Evolutionary conservation across 768 basidiomycete species (phyloP).

Genomic region (Amylocystis lapponica): DNA sequence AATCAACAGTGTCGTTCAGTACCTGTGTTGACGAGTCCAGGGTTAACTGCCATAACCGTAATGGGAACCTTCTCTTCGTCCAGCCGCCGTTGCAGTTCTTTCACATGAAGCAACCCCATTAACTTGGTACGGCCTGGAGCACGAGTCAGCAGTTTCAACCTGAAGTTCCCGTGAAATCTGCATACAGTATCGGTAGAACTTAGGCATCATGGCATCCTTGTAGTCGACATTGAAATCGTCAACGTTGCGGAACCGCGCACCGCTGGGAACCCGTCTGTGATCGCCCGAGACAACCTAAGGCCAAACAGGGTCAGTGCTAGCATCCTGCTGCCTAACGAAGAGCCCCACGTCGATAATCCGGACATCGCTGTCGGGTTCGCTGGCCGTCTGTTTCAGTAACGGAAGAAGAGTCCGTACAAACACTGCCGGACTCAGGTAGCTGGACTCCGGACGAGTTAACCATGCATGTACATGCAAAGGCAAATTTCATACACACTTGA

Average conservation of each 20-base stretch:
- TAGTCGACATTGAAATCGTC: slow-evolving; percentile 31
- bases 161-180: not conserved
- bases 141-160: not conserved
- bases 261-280: slow-evolving; percentile 13
- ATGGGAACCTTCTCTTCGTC: slow-evolving; percentile 26
- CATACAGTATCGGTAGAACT: slow-evolving; percentile 9
- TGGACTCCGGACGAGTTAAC: slow-evolving; percentile 6
- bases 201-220: slow-evolving; percentile 10
- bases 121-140: slow-evolving; percentile 14
- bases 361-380: slow-evolving; percentile 23
- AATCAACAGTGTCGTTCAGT: not conserved
- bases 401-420: slow-evolving; percentile 27
- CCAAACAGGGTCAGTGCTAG: no score
- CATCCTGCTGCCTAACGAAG: not conserved
- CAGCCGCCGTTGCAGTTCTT: slow-evolving; percentile 21
- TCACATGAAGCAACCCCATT: slow-evolving; percentile 17
- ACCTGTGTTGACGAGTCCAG: slow-evolving; percentile 30
- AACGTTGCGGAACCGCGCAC: slow-evolving; percentile 24
- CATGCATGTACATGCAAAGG: not conserved
- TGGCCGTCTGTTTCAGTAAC: slow-evolving; percentile 23
- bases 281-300: slow-evolving; percentile 7
- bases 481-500: slow-evolving; percentile 33
- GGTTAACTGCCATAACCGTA: slow-evolving; percentile 28
- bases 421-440: slow-evolving; percentile 24
- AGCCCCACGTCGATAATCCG: slow-evolving; percentile 25